These are phyloP conservation scores for Naumovozyma dairenensis DNA, from an alignment of 805 yeast species.

Conservation along the genomic window DNA sequence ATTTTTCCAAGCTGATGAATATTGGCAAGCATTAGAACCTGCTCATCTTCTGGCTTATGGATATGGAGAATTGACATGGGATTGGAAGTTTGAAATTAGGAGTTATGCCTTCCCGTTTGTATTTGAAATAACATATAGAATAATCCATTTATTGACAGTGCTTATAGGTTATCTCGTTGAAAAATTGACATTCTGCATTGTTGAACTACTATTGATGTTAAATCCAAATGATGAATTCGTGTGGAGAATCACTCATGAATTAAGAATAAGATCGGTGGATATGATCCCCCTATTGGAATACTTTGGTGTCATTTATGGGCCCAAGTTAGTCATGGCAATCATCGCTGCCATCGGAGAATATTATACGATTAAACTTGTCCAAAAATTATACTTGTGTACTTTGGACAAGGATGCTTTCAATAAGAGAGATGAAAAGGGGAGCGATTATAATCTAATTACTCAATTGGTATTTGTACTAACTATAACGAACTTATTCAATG, in stretches of 20 bases:
- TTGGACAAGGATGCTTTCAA: conserved; percentile 7
- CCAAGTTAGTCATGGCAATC: conserved; percentile 60
- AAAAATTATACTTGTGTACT: conserved; percentile 17
- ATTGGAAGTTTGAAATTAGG: conserved; percentile 70
- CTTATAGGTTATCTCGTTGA: not conserved
- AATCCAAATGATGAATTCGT: conserved; percentile 3
- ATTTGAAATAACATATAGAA: conserved; percentile 34
- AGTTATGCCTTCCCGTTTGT: conserved; percentile 73
- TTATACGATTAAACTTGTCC: conserved; percentile 41
- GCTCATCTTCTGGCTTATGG: conserved; percentile 71
- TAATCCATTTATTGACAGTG: conserved; percentile 3
- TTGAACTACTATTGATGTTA: not conserved
- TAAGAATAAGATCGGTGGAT: conserved; percentile 10
- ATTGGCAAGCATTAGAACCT: conserved; percentile 85
- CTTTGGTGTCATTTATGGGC: conserved; percentile 37
- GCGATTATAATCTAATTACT: conserved; percentile 2
- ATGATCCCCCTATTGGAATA: conserved; percentile 29
- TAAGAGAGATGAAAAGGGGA: conserved; percentile 6
- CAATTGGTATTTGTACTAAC: conserved; percentile 18
- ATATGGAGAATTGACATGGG: conserved; percentile 88
- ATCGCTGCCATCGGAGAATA: conserved; percentile 68
- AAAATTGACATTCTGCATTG: not conserved
- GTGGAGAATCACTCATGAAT: conserved; percentile 4
- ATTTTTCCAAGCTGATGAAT: conserved; percentile 94
- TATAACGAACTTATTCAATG: conserved; percentile 47